Base-by-base conservation (phyloP, 352 stramenopile species). In the Albugo laibachii region DNA sequence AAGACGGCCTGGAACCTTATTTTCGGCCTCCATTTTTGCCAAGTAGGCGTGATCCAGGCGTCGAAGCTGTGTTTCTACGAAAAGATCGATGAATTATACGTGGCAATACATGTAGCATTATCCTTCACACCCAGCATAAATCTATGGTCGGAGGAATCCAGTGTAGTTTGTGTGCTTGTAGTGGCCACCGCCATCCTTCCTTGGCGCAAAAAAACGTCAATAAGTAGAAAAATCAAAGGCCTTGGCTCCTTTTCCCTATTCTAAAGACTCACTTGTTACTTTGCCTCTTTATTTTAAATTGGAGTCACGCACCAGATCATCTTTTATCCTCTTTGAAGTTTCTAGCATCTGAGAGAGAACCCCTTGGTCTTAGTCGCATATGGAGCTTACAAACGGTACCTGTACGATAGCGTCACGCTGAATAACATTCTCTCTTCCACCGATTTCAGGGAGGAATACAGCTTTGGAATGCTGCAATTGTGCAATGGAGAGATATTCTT, bases 401-500 rank as follows among this genome's bases (percentile, higher is more conserved):
- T 43, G 38, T 24, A 10, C 38, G 16, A 43, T 43, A 10, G 8
- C 38, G 8, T 19, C 16, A 24, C 38, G 38, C 16, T 24, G 16
- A 8, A 43, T 24, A 24, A 69, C 55, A 31, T 72, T 69, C n/a
- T 58, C 55, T 1, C 38, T 40, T 0, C 70, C 68, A 2, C 68
- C 73, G 8, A 76, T 66, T 58, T 85, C 73, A 0, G 70, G 73
- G 4, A 83, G 55, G 58, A 83, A 85, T 14, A 85, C 73, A 0
- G 70, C 68, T 1, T 66, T 43, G 13, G 66, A 79, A 53, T 83
- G 69, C 45, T 82, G 68, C 16, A 85, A 53, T 0, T 43, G 53
- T 13, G 66, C 67, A 15, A 21, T 58, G 27, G 56, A 50, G 19
- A 85, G 50, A 43, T 77, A 85, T 37, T 83, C 69, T 11, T 63